Percentiles rank a stretch among this genome's conserved stretches.
Evolutionary conservation across 140 eudicot genomes (phyloP).

Genomic region (Ambrosia hybrid): DNA sequence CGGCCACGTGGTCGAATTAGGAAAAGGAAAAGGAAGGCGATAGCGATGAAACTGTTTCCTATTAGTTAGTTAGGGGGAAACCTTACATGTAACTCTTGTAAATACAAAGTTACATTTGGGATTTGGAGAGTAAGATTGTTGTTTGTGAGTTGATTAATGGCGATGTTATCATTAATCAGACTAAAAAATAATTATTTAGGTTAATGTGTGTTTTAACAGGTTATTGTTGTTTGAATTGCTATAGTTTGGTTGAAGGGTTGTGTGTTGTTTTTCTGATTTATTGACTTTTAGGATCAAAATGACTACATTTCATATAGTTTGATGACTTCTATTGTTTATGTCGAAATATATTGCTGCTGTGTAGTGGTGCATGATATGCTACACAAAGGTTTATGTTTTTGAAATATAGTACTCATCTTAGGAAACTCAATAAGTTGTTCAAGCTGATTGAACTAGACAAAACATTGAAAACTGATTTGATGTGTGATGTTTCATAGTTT

Average conservation of each 20-base stretch:
- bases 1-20: conserved; percentile 34
- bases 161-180: conserved; percentile 31
- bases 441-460: no score
- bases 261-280: background rate
- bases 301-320: no score
- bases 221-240: background rate
- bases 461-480: no score
- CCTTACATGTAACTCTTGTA: no score
- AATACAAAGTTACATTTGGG: conserved; percentile 48
- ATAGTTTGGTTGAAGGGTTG: background rate
- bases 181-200: conserved; percentile 27
- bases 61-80: no score
- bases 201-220: background rate
- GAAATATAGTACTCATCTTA: no score
- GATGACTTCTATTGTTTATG: no score
- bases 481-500: no score
- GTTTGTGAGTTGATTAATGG: conserved; percentile 76
- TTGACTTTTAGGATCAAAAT: background rate
- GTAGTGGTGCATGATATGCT: no score
- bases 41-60: conserved; percentile 58
- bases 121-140: conserved; percentile 82
- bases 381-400: no score
- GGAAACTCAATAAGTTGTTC: no score
- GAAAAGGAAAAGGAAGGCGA: conserved; percentile 9
- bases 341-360: no score